phyloP scores from a whole-genome alignment of 1,284 basidiomycete species.

The Fomitiporia mediterranea region DNA sequence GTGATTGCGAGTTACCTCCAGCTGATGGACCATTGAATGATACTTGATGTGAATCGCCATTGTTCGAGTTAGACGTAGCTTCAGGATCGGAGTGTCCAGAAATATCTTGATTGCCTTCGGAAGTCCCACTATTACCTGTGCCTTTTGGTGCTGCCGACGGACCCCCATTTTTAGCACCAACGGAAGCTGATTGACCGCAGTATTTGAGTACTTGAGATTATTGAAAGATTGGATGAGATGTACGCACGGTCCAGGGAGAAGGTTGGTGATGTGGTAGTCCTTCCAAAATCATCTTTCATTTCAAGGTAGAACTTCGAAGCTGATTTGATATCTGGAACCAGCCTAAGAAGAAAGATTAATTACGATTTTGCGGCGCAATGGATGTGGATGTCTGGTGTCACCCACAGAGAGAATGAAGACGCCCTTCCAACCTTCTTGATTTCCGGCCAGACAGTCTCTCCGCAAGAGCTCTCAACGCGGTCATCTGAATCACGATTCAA shows the following conservation, averaged over 20 bases:
- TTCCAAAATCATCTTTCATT: conserved; percentile 39
- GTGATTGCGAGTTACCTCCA: not conserved
- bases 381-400: too few relatives aligned
- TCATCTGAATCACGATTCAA: not conserved
- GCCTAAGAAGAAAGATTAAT: conserved; percentile 24
- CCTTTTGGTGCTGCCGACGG: not conserved
- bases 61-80: too few relatives aligned
- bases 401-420: conserved; percentile 29
- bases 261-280: conserved; percentile 33
- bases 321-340: conserved; percentile 31
- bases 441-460: conserved; percentile 35
- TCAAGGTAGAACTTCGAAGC: conserved; percentile 32
- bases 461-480: conserved; percentile 29
- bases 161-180: too few relatives aligned
- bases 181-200: too few relatives aligned
- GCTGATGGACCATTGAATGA: not conserved
- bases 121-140: not conserved
- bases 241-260: conserved; percentile 41
- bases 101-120: not conserved
- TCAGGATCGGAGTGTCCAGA: not conserved
- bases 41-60: too few relatives aligned
- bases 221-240: not conserved
- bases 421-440: conserved; percentile 33
- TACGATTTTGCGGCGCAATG: too few relatives aligned
- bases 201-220: too few relatives aligned